These are phyloP conservation scores for Solanum neorickii DNA, from an alignment of 257 asterid genomes.

Conservation along the genomic window DNA sequence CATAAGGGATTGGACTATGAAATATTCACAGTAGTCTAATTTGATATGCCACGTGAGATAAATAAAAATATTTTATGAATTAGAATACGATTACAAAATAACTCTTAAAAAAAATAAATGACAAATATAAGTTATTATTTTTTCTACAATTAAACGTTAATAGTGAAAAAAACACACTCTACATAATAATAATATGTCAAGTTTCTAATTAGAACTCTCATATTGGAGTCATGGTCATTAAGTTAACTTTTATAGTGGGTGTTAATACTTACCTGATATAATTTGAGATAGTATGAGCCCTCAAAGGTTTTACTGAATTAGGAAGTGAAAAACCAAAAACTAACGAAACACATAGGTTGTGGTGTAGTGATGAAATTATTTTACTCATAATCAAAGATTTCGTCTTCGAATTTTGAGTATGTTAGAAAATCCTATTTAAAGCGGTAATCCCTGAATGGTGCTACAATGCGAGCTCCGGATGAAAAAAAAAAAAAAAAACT, in stretches of 20 bases:
- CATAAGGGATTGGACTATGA: not conserved
- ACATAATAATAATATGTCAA: not conserved
- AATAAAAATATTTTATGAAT: too few relatives aligned
- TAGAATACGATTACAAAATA: not conserved
- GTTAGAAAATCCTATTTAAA: not conserved
- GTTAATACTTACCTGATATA: not conserved
- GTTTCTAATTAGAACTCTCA: not conserved
- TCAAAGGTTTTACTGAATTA: not conserved
- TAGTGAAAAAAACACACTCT: not conserved
- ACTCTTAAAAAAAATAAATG: not conserved
- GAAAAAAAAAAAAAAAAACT: too few relatives aligned
- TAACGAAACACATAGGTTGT: not conserved
- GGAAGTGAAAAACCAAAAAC: not conserved
- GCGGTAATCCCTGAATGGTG: too few relatives aligned
- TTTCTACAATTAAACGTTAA: not conserved
- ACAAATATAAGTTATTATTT: not conserved
- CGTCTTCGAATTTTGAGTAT: fast-evolving
- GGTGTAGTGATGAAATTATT: not conserved
- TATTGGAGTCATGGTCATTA: not conserved
- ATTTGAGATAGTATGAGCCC: not conserved
- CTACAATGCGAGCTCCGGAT: not conserved
- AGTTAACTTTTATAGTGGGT: not conserved
- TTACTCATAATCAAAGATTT: not conserved
- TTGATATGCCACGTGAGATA: too few relatives aligned
- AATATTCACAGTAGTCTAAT: not conserved